A percentile compares a stretch with the other conserved stretches of the same genome.
These are phyloP conservation scores for Magnusiomyces tetraspermus DNA, from an alignment of 1,139 yeast species.

Conservation along the genomic window DNA sequence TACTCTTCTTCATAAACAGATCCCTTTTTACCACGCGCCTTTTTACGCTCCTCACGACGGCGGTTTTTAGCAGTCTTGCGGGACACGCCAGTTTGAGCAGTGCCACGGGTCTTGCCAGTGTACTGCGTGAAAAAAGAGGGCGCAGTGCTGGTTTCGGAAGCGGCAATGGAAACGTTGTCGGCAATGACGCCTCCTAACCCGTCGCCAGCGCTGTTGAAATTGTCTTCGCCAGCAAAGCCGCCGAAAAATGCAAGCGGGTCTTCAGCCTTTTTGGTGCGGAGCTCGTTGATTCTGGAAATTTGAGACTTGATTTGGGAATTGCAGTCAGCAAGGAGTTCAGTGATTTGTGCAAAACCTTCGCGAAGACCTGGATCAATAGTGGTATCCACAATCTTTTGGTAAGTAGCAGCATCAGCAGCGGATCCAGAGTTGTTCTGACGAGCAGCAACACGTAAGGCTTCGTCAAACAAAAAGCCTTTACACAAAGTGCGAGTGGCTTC, in stretches of 20 bases:
- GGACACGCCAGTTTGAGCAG: conserved; percentile 94
- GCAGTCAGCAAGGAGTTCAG: conserved; percentile 88
- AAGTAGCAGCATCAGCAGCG: conserved; percentile 11
- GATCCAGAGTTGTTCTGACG: conserved; percentile 16
- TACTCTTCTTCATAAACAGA: conserved; percentile 96
- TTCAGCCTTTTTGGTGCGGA: conserved; percentile 68
- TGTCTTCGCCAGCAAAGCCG: conserved; percentile 30
- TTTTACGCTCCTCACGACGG: conserved; percentile 91
- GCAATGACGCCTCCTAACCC: conserved; percentile 51
- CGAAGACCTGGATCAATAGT: conserved; percentile 65
- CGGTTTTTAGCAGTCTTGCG: conserved; percentile 84
- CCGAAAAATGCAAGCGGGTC: conserved; percentile 79
- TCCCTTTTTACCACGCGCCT: conserved; percentile 95
- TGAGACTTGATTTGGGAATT: conserved; percentile 78
- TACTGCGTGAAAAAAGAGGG: conserved; percentile 91
- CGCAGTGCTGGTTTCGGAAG: conserved; percentile 85
- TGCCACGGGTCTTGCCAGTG: conserved; percentile 91
- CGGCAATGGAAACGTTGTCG: conserved; percentile 90
- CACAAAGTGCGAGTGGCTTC: conserved; percentile 63
- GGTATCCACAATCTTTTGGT: conserved; percentile 39
- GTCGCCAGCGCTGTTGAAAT: conserved; percentile 32
- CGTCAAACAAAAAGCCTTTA: conserved; percentile 64
- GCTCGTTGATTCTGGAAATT: conserved; percentile 68
- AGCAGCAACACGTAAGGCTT: conserved; percentile 60
- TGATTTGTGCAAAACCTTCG: conserved; percentile 80